Evolutionary conservation across 2,329 filamentous ascomycete genomes (phyloP).

Genomic region (Dothideomycetidae sp.): DNA sequence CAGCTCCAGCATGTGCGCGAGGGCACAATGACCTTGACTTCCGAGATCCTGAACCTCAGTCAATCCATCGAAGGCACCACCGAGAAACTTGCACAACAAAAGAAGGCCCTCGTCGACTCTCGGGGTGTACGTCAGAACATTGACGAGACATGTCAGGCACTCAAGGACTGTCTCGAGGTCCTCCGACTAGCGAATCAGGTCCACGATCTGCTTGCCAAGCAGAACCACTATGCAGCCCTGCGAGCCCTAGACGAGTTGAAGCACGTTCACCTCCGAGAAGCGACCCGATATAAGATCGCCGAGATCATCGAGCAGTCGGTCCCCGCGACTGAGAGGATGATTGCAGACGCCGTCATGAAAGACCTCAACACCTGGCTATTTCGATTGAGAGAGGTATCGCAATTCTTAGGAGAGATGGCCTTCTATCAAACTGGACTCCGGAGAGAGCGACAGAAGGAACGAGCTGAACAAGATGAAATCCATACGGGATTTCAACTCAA

Average conservation of each 20-base stretch:
- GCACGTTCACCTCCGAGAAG: conserved; percentile 88
- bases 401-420: conserved; percentile 88
- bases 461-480: conserved; percentile 60
- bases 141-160: conserved; percentile 73
- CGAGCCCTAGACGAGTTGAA: conserved; percentile 91
- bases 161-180: conserved; percentile 85
- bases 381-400: conserved; percentile 85
- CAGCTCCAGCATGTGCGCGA: conserved; percentile 85
- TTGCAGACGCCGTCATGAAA: conserved; percentile 92
- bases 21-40: conserved; percentile 74
- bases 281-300: conserved; percentile 87
- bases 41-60: conserved; percentile 83
- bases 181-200: conserved; percentile 86
- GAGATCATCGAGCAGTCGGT: conserved; percentile 94
- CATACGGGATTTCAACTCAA: conserved; percentile 80
- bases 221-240: conserved; percentile 89
- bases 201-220: conserved; percentile 78
- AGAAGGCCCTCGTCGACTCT: conserved; percentile 85
- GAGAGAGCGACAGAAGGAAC: conserved; percentile 66
- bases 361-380: conserved; percentile 96
- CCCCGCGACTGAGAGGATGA: conserved; percentile 78
- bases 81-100: conserved; percentile 85
- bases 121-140: conserved; percentile 89
- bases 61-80: conserved; percentile 92
- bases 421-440: conserved; percentile 92